phyloP scores from a whole-genome alignment of 805 yeast species.

The Ogataea methylovora region DNA sequence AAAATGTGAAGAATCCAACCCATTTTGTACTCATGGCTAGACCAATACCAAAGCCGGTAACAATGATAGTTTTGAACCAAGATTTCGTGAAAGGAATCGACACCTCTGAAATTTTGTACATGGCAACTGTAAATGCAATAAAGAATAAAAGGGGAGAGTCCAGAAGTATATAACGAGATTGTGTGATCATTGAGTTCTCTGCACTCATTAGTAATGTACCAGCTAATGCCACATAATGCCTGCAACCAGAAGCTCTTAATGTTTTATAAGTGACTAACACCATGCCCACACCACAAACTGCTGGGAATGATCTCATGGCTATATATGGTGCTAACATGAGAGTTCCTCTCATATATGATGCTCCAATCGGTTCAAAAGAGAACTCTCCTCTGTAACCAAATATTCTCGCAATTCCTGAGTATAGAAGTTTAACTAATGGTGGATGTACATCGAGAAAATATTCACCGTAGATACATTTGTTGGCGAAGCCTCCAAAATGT shows the following conservation, averaged over 20 bases:
- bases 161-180: conserved; percentile 45
- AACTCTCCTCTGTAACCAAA: conserved; percentile 60
- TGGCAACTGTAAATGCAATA: conserved; percentile 35
- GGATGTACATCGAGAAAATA: conserved; percentile 76
- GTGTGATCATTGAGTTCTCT: conserved; percentile 61
- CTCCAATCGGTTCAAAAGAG: conserved; percentile 49
- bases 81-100: conserved; percentile 33
- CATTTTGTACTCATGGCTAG: conserved; percentile 56
- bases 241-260: conserved; percentile 47
- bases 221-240: conserved; percentile 39
- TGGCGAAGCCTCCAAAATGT: conserved; percentile 84
- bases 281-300: conserved; percentile 44
- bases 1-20: conserved; percentile 61
- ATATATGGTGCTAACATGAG: conserved; percentile 37
- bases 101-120: conserved; percentile 16
- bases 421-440: conserved; percentile 70
- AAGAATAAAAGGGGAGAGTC: conserved; percentile 40
- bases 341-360: conserved; percentile 2
- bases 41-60: conserved; percentile 46
- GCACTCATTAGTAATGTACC: conserved; percentile 46
- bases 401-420: conserved; percentile 48
- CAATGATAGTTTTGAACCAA: conserved; percentile 47
- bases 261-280: conserved; percentile 47
- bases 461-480: conserved; percentile 59
- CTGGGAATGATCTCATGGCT: conserved; percentile 51